phyloP scores from a whole-genome alignment of 768 basidiomycete species.

The Suillus plorans region DNA sequence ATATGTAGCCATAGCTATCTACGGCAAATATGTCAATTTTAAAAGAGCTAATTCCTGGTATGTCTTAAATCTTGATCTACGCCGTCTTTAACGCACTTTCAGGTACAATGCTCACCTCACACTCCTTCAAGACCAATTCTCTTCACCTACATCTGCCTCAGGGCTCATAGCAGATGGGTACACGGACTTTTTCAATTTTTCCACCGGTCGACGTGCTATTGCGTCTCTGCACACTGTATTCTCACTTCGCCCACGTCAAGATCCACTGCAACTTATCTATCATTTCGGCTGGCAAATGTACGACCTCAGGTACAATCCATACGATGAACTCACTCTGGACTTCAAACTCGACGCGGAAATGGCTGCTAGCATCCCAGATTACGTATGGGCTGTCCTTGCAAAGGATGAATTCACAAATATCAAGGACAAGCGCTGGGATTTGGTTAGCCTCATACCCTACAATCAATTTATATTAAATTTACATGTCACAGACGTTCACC shows the following conservation, averaged over 20 bases:
- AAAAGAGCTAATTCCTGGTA: conserved; percentile 66
- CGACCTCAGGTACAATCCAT: conserved; percentile 71
- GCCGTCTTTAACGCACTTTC: conserved; percentile 12
- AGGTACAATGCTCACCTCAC: conserved; percentile 64
- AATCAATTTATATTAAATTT: conserved; percentile 6
- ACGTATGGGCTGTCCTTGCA: conserved; percentile 81
- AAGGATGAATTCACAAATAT: conserved; percentile 76
- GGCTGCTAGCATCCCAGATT: conserved; percentile 50
- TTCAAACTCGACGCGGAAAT: conserved; percentile 59
- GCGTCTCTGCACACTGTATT: conserved; percentile 79
- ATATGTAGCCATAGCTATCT: conserved; percentile 56
- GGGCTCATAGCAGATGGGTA: conserved; percentile 67
- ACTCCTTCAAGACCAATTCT: conserved; percentile 72
- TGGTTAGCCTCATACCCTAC: conserved; percentile 52
- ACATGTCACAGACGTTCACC: conserved; percentile 68
- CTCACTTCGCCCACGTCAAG: conserved; percentile 80
- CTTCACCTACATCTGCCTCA: conserved; percentile 51
- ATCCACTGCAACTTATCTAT: conserved; percentile 65
- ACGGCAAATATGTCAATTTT: conserved; percentile 62
- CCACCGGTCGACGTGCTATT: conserved; percentile 80
- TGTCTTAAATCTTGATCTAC: conserved; percentile 11
- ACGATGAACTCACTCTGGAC: conserved; percentile 74
- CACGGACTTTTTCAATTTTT: conserved; percentile 81
- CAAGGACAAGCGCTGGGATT: conserved; percentile 78
- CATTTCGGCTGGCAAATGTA: conserved; percentile 63